These are phyloP conservation scores for Fusarium odoratissimum DNA, from an alignment of 2,329 filamentous ascomycete species.

Conservation along the genomic window DNA sequence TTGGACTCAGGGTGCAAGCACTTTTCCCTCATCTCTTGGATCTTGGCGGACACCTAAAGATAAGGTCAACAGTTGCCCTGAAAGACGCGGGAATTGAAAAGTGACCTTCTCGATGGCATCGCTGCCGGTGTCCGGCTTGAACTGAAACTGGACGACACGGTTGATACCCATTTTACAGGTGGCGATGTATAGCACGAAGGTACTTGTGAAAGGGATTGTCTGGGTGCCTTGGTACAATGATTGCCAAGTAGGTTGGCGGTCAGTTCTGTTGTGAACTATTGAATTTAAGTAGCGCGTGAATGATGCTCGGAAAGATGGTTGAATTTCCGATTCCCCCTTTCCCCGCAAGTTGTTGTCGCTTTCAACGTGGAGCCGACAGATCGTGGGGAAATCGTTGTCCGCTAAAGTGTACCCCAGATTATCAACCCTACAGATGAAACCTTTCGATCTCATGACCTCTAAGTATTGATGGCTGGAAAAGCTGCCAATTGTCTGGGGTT, in stretches of 20 bases:
- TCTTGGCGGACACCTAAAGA: neutral
- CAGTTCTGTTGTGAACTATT: no score
- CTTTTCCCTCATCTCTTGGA: neutral
- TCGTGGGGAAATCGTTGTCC: neutral
- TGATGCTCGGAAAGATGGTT: neutral
- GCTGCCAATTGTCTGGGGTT: neutral
- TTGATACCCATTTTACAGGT: neutral
- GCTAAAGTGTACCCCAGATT: neutral
- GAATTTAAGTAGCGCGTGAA: neutral
- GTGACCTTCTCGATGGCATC: neutral
- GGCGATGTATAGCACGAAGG: neutral
- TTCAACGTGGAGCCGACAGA: neutral
- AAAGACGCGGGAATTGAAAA: no score
- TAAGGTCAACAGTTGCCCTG: accelerated
- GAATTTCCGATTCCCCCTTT: neutral
- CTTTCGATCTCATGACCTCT: neutral
- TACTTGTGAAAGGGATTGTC: neutral
- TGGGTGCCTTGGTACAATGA: neutral
- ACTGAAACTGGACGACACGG: neutral
- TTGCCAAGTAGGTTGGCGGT: neutral
- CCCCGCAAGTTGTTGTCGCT: neutral
- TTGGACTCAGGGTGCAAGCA: neutral
- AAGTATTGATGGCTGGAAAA: neutral
- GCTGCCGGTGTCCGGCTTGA: neutral
- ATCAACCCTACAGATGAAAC: neutral